phyloP scores from a whole-genome alignment of 2,329 filamentous ascomycete genomes.

The Epichloe hybrida region DNA sequence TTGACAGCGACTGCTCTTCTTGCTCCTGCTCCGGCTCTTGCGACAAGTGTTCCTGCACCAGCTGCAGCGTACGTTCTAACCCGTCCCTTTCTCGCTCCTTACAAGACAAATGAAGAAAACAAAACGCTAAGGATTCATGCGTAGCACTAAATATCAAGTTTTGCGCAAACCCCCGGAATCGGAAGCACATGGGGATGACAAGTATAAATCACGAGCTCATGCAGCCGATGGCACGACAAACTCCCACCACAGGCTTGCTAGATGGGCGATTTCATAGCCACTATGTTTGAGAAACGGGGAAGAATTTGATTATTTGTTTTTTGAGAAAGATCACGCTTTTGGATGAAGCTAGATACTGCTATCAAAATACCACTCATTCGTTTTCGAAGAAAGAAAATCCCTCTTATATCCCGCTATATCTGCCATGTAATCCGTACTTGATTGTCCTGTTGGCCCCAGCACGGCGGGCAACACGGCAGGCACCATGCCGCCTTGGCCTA shows the following conservation, averaged over 20 bases:
- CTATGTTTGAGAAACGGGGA: not conserved
- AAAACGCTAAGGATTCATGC: not conserved
- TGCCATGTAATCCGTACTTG: too few species aligned
- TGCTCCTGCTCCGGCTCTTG: slow-evolving; percentile 13
- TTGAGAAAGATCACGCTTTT: too few species aligned
- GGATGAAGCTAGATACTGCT: too few species aligned
- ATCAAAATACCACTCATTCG: too few species aligned
- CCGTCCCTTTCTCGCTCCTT: not conserved
- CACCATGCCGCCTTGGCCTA: too few species aligned
- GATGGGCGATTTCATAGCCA: not conserved
- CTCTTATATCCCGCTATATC: too few species aligned
- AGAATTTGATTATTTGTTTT: not conserved
- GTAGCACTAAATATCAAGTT: not conserved
- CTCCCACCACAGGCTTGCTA: not conserved
- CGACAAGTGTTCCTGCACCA: slow-evolving; percentile 11
- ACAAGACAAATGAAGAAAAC: not conserved
- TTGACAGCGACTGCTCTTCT: slow-evolving; percentile 9
- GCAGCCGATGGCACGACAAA: not conserved
- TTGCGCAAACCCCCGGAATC: not conserved
- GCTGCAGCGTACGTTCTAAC: slow-evolving; percentile 10
- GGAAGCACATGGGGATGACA: not conserved
- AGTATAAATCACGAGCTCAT: not conserved
- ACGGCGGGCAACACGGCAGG: too few species aligned
- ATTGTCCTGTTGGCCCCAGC: too few species aligned
- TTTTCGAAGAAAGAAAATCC: too few species aligned